Evolutionary conservation across 202 grass and related monocot species (phyloP), one percentile per base, ranked within the genome.

Genomic region (Zizania palustris): DNA sequence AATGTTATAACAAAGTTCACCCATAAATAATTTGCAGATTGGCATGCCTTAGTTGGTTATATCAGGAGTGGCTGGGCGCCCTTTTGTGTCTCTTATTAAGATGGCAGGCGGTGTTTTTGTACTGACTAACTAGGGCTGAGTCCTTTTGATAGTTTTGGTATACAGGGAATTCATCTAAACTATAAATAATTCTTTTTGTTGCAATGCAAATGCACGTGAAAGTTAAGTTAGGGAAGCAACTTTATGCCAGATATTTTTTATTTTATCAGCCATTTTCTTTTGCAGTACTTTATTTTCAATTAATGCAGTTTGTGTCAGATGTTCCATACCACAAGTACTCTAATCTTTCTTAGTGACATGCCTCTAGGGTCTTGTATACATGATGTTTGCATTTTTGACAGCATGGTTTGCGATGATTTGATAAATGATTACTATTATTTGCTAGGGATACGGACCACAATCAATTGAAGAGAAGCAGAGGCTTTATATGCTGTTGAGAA

Each of bases 391-490:
- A 77, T 73, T 37, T 60, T 35, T 3, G 0, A 35, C 33, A 45
- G 41, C 50, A 43, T 71, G 40, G 35, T 38, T 78, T 28, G 78
- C 62, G 28, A 48, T 71, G 11, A 5, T 7, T 7, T 40, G 36
- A 33, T 61, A 16, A 55, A 55, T 14, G 44, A 11, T 69, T 77
- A 11, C 64, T 77, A 56, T 83, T 78, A 10, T 78, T 88, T 92
- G 20, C 7, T 82, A 99, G 96, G 92, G 96, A 38, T 99, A 99
- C 81, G 96, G 92, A 54, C 96, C 96, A 41, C 92, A 96, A 58
- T 96, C 96, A 0, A 85, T 90, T 83, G 96, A 99, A 41, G 96
- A 99, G 77, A 99, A 99, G 74, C 96, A 99, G 54, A 99, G 93
- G 35, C 80, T 99, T 35, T 93, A 85, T 79, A 85, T 82, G n/a